Evolutionary conservation across 2,329 filamentous ascomycete genomes (phyloP), one percentile per base, ranked within the genome.

Genomic region (Phyllosticta paracitricarpa): DNA sequence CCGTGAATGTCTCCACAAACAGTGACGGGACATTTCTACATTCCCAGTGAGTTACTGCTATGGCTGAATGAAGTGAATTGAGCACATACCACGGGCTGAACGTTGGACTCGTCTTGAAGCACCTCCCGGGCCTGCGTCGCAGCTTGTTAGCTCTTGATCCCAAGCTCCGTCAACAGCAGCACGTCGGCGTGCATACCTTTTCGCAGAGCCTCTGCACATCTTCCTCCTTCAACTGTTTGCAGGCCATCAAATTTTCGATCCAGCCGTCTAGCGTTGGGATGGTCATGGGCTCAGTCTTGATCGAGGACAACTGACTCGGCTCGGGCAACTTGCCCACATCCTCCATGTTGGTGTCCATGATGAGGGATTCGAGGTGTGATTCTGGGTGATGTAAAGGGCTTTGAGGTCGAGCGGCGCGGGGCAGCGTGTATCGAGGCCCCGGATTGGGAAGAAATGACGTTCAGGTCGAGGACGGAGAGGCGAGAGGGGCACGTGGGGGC

Each of bases 1-100:
- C 94, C 94, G 77, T 99, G 94, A 74, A 99, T 99, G 78, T 99
- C 94, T 75, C 94, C 94, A 76, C 94, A 97, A 65, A 99, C 94
- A 61, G 94, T 99, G 67, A 97, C 94, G 54, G 94, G 94, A 76
- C 93, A 97, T 93, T 97, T 97, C 75, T 77, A 63, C 12, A 19
- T 17, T 7, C 2, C 17, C 40, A 48, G 40, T 48, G 17, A 48
- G 25, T 10, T 54, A 40, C 19, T 48, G n/a, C 9, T 53, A 48
- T 24, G 14, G 19, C 51, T 14, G 12, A 12, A 33, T 19, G 30
- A 59, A 30, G 28, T 26, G 48, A n/a, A 58, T 35, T 25, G 54
- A 33, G 25, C 51, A 77, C 84, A 72, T 89, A 97, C 92, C 78
- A 99, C 94, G 75, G 94, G 94, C 80, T 99, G 94, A 66, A 99